Evolutionary conservation across 1,284 basidiomycete genomes (phyloP), one percentile per base, ranked within the genome.

Genomic region (Puccinia horiana): DNA sequence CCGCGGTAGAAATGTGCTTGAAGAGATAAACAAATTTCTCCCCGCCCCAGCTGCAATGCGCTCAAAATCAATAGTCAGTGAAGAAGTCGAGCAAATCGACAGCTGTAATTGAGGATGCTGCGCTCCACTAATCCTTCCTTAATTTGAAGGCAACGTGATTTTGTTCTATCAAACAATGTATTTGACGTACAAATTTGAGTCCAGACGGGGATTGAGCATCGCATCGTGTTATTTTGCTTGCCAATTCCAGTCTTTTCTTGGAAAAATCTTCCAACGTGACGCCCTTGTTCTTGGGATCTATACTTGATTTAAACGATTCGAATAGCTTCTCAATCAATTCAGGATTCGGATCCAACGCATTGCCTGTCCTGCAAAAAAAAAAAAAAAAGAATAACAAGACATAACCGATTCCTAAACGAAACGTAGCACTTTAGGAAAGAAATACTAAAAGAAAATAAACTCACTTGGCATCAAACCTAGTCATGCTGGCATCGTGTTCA

Each of bases 401-500:
- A 65, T 65, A 40, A 6, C 35, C 35, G 5, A 65, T 0, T 16
- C 1, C 35, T 40, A 40, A 35, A 61, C 58, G 11, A n/a, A 76
- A 11, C 32, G 56, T 14, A 20, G 37, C 16, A 58, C 11, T 8
- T 35, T 8, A 18, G 18, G 44, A 29, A 35, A 20, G 65, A 29
- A 49, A 56, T n/a, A n/a, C n/a, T 37, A 11, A 0, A 56, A 70
- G 16, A 37, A 72, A 72, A 20, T 2, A 56, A 42, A 80, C 67
- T 56, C 12, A 78, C 76, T 37, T 26, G n/a, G 44, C 67, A 72
- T 80, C 77, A 20, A 52, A 52, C 42, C 77, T 70, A 23, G 49
- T 80, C 37, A 80, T 70, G 54, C 77, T 80, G 67, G 77, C 77
- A 56, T 80, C 77, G 26, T 80, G 77, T 69, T 80, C 77, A n/a